phyloP scores from a whole-genome alignment of 2,329 filamentous ascomycete species.

The Trichoderma sp. region DNA sequence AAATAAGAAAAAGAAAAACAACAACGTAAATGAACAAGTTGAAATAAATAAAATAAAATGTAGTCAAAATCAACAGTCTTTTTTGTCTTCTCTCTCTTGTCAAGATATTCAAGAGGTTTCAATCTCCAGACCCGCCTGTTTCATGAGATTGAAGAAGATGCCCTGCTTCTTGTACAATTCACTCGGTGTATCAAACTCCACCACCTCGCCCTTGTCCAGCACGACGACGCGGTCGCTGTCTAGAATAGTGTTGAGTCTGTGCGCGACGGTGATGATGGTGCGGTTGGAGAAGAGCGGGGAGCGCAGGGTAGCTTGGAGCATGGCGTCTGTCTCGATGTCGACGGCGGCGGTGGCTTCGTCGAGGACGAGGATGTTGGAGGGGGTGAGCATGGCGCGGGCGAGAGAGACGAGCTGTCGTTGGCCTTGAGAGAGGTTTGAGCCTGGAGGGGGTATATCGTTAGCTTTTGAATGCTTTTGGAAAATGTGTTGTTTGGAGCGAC shows the following conservation, averaged over 20 bases:
- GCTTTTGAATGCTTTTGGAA: neutral
- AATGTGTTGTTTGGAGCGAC: neutral
- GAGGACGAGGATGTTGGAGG: constrained; percentile 93
- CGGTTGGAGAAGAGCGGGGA: constrained; percentile 75
- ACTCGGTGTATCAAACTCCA: constrained; percentile 86
- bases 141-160: constrained; percentile 85
- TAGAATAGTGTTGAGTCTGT: constrained; percentile 96
- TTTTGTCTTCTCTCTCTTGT: neutral
- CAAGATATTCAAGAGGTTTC: constrained; percentile 32
- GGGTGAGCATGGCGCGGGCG: constrained; percentile 88
- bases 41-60: neutral
- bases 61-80: neutral
- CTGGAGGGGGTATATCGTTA: constrained; percentile 43
- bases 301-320: constrained; percentile 63
- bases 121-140: constrained; percentile 74
- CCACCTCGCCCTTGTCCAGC: constrained; percentile 83
- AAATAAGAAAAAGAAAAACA: neutral
- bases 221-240: constrained; percentile 88
- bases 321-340: constrained; percentile 65
- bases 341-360: constrained; percentile 90
- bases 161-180: constrained; percentile 73
- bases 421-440: constrained; percentile 91
- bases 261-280: constrained; percentile 97
- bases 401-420: constrained; percentile 93
- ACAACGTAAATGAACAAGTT: neutral